Evolutionary conservation across 768 basidiomycete species (phyloP).

Genomic region (Lentinula boryana): DNA sequence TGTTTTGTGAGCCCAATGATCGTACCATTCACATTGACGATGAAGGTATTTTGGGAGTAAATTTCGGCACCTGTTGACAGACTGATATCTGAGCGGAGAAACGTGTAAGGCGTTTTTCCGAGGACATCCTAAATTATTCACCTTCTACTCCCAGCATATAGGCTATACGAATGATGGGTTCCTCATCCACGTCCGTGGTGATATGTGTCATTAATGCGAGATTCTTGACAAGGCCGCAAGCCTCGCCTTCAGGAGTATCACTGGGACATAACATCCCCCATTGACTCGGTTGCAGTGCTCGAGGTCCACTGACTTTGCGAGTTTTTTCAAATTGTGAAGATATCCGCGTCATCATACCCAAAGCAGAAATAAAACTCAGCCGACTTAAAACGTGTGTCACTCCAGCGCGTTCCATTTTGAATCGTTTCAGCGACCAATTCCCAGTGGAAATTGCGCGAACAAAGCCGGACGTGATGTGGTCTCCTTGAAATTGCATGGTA

Average conservation of each 20-base stretch:
- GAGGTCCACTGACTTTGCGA: slow-evolving; percentile 94
- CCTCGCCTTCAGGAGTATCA: slow-evolving; percentile 99
- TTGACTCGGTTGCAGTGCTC: slow-evolving; percentile 95
- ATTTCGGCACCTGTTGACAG: slow-evolving; percentile 93
- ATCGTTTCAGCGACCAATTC: slow-evolving; percentile 98
- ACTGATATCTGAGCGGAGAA: slow-evolving; percentile 64
- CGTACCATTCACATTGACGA: slow-evolving; percentile 95
- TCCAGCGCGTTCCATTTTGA: slow-evolving; percentile 99
- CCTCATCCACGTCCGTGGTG: slow-evolving; percentile 97
- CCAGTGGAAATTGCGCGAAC: slow-evolving; percentile 97
- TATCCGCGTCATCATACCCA: slow-evolving; percentile 99
- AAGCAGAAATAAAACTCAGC: slow-evolving; percentile 91
- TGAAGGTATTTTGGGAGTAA: slow-evolving; percentile 86
- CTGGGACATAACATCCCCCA: slow-evolving; percentile 99
- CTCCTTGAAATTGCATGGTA: slow-evolving; percentile 93
- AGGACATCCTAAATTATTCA: slow-evolving; percentile 23
- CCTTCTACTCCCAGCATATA: slow-evolving; percentile 98
- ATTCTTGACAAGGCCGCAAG: slow-evolving; percentile 98
- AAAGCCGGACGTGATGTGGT: slow-evolving; percentile 93
- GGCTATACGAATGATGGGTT: slow-evolving; percentile 81
- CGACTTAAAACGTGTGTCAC: slow-evolving; percentile 97
- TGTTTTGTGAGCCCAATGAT: slow-evolving; percentile 90
- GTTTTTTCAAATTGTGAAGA: slow-evolving; percentile 99
- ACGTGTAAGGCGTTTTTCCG: slow-evolving; percentile 6
- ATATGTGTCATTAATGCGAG: slow-evolving; percentile 99